Conservation (phyloP, 805 yeast species). For the Huiozyma naganishii region DNA sequence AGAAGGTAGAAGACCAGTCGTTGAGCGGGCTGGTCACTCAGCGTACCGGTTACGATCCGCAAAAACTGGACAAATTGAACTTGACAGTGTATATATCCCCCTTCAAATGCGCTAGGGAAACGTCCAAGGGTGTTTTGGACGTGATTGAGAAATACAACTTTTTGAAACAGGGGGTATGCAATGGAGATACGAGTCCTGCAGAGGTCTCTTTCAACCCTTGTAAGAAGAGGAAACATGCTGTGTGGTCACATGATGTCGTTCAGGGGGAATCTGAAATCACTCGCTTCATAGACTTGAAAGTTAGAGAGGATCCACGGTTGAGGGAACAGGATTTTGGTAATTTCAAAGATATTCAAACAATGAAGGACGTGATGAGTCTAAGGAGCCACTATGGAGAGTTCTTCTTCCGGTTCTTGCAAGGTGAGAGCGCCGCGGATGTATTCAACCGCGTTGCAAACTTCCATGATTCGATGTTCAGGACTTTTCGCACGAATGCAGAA, state of each 20-base stretch:
- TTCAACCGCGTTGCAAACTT: slow-evolving; percentile 83
- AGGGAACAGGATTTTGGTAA: slow-evolving; percentile 94
- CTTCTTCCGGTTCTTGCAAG: slow-evolving; percentile 82
- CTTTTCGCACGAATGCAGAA: slow-evolving; percentile 45
- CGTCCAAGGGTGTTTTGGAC: slow-evolving; percentile 56
- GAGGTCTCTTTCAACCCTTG: background rate
- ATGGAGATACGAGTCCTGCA: background rate
- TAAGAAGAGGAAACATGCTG: slow-evolving; percentile 7
- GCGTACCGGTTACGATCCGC: background rate
- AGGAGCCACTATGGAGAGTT: slow-evolving; percentile 79
- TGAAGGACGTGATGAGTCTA: slow-evolving; percentile 74
- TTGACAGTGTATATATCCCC: slow-evolving; percentile 78
- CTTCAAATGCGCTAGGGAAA: slow-evolving; percentile 71
- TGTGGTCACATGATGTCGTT: slow-evolving; percentile 11
- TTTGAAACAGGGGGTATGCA: background rate
- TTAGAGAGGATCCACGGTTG: slow-evolving; percentile 80
- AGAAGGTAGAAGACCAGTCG: background rate
- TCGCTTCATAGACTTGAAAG: slow-evolving; percentile 34
- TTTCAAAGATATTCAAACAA: slow-evolving; percentile 64
- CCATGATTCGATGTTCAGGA: slow-evolving; percentile 74
- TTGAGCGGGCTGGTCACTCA: slow-evolving; percentile 1
- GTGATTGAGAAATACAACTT: slow-evolving; percentile 33
- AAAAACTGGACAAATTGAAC: slow-evolving; percentile 31
- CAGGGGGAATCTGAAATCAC: slow-evolving; percentile 2
- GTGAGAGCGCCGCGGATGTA: slow-evolving; percentile 94